Base-by-base conservation (phyloP, 2,329 filamentous ascomycete genomes). In the Mollisiaceae sp. region DNA sequence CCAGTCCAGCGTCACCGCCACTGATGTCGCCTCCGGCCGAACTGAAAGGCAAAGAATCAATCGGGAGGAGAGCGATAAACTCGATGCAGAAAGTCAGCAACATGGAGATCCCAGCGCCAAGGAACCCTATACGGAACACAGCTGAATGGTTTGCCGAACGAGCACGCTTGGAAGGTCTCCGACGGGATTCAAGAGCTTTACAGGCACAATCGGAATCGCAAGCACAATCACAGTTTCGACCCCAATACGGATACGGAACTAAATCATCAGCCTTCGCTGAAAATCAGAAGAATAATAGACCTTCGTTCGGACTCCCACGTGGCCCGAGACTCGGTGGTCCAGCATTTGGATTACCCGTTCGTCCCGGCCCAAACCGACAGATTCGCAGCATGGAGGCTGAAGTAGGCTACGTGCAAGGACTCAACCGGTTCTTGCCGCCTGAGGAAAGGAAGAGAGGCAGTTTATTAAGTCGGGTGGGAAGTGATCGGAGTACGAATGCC, bases 71-170 rank as follows among this genome's bases (percentile, higher is more conserved):
- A 9, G 1, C 22, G 36, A 45, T 12, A 14, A 52, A 36, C 52
- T 38, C 36, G 20, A 55, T 6, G 58, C 36, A 27, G 55, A 27
- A 59, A 47, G 56, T 27, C 8, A 43, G 41, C 18, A 56, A 50
- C 18, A 67, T 67, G 65, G 52, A 59, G 38, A 35, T 67, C 11
- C 65, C 65, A 8, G 27, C 38, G 14, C 59, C 63, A 20, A 36
- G 52, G 11, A 65, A 65, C 22, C 56, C 59, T 14, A 35, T 67
- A 18, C 55, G 65, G 4, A 67, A 67, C 35, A 67, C 65, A 43
- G 65, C 65, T 4, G 65, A 65, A 59, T 67, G 65, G 65, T 59
- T 67, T n/a, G 65, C 65, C 15, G 63, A 36, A 22, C 55, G 55
- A 9, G 12, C 11, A 20, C 32, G 36, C 12, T 24, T 38, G 24